These are phyloP conservation scores for Nicotiana knightiana DNA, from an alignment of 257 asterid genomes.

Conservation along the genomic window DNA sequence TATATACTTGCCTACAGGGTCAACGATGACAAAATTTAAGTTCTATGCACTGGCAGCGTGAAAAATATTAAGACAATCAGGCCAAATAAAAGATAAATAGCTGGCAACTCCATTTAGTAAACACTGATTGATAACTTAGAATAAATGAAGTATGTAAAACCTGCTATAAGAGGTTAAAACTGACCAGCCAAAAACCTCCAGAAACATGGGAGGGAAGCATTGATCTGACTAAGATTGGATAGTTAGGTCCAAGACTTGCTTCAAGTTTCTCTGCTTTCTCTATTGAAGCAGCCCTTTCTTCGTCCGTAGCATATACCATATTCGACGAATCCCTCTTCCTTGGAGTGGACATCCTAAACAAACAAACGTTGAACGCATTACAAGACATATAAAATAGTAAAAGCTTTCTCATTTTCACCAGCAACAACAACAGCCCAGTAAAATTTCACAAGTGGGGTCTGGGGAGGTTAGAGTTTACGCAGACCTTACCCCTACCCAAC, in stretches of 20 bases:
- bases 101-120: too few relatives aligned
- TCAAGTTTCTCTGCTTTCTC: slow-evolving; percentile 63
- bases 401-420: background rate
- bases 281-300: slow-evolving; percentile 52
- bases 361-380: background rate
- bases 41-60: background rate
- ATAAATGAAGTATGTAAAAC: too few relatives aligned
- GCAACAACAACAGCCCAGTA: background rate
- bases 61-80: background rate
- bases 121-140: too few relatives aligned
- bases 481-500: too few relatives aligned
- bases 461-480: too few relatives aligned
- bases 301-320: slow-evolving; percentile 68
- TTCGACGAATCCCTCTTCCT: slow-evolving; percentile 35
- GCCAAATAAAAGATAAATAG: background rate
- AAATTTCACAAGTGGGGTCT: too few relatives aligned
- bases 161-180: background rate
- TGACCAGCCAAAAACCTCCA: slow-evolving; percentile 98
- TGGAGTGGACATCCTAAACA: slow-evolving; percentile 37
- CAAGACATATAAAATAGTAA: background rate
- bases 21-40: too few relatives aligned
- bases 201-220: slow-evolving; percentile 97
- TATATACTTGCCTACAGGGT: too few relatives aligned
- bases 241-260: slow-evolving; percentile 38
- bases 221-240: slow-evolving; percentile 54